Conservation (phyloP, 768 basidiomycete genomes). For the Phylloporus sp. region DNA sequence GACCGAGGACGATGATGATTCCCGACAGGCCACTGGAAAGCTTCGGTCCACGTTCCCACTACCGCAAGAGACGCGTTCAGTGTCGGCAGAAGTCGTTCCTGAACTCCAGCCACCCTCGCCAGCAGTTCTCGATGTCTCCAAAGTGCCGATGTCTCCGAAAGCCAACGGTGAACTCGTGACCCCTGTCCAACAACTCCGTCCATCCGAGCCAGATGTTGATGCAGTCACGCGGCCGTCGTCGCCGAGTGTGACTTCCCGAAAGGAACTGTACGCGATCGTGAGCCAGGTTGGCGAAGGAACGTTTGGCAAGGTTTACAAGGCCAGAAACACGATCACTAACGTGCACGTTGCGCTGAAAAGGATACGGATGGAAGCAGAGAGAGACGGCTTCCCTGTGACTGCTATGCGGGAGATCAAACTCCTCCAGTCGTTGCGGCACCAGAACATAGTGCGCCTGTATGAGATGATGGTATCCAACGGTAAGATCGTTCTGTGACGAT, state of each 20-base stretch:
- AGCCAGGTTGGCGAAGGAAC: constrained; percentile 98
- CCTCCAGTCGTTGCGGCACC: constrained; percentile 83
- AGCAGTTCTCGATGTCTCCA: constrained; percentile 16
- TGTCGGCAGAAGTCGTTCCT: constrained; percentile 4
- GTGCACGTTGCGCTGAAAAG: constrained; percentile 86
- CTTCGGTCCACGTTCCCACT: neutral
- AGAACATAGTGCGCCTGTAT: constrained; percentile 81
- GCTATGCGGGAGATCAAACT: constrained; percentile 99
- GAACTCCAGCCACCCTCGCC: constrained; percentile 19
- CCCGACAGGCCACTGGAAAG: constrained; percentile 4
- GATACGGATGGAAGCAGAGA: constrained; percentile 96
- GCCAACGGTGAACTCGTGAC: constrained; percentile 21
- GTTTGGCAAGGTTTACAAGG: constrained; percentile 98
- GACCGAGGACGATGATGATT: constrained; percentile 19
- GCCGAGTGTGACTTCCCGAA: constrained; percentile 26
- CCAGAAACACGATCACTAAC: constrained; percentile 74
- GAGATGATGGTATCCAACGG: constrained; percentile 99
- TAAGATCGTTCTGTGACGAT: constrained; percentile 30
- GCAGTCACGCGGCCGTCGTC: constrained; percentile 25
- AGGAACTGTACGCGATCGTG: constrained; percentile 78
- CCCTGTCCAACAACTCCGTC: constrained; percentile 17
- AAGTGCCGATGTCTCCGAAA: constrained; percentile 22
- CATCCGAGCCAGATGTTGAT: constrained; percentile 22
- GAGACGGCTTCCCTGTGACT: constrained; percentile 97
- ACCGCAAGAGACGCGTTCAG: constrained; percentile 9